These are phyloP conservation scores for Tetradesmus obliquus DNA, from an alignment of 139 green algal genomes.

Conservation along the genomic window DNA sequence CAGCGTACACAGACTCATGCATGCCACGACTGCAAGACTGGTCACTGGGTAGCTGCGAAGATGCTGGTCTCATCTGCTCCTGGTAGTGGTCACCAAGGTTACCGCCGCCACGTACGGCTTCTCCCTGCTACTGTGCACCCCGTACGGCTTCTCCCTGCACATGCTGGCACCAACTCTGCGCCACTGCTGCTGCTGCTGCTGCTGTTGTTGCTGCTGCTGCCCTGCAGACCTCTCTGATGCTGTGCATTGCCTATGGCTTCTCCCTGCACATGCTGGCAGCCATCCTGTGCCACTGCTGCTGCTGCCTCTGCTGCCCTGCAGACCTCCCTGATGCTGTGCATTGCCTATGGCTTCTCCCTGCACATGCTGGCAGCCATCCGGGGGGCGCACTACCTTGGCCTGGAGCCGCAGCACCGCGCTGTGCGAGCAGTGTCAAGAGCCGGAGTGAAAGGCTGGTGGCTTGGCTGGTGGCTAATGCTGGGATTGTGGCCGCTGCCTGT, in stretches of 20 bases:
- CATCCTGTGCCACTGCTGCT: neutral
- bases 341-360: neutral
- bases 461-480: neutral
- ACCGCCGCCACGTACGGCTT: too few species aligned
- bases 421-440: neutral
- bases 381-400: constrained; percentile 1
- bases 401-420: neutral
- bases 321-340: neutral
- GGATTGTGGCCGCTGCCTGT: constrained; percentile 13
- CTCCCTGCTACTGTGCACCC: too few species aligned
- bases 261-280: neutral
- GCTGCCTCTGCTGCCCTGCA: neutral
- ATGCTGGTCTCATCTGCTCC: too few species aligned
- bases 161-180: too few species aligned
- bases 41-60: too few species aligned
- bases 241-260: neutral
- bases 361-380: constrained; percentile 8
- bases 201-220: neutral
- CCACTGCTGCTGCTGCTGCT: too few species aligned
- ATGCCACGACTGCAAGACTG: too few species aligned
- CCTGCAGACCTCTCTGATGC: neutral
- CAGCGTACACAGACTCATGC: too few species aligned
- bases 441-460: constrained; percentile 21
- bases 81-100: too few species aligned
- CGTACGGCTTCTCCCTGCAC: too few species aligned